A percentile compares a stretch with the other conserved stretches of the same genome.
Evolutionary conservation across 352 stramenopile species (phyloP).

Genomic region (Phytophthora quininea): DNA sequence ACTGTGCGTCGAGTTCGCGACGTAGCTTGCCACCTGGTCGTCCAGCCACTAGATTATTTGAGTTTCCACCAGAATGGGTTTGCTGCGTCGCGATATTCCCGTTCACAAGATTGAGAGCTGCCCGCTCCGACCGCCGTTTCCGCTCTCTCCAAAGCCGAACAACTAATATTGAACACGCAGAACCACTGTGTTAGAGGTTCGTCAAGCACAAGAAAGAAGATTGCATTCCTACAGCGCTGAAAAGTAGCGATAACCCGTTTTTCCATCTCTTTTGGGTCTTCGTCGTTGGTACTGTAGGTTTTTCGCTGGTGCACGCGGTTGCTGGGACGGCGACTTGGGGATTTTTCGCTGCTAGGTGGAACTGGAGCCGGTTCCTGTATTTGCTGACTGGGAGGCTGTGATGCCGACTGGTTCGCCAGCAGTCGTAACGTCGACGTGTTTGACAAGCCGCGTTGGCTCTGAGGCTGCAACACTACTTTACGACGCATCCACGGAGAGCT

Average conservation of each 20-base stretch:
- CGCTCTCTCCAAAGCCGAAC: conserved; percentile 68
- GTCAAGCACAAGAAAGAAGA: neutral
- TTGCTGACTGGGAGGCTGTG: conserved; percentile 9
- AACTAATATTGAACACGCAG: conserved; percentile 31
- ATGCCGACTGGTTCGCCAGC: conserved; percentile 3
- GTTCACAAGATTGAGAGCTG: conserved; percentile 59
- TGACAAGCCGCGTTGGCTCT: conserved; percentile 27
- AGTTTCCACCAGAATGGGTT: conserved; percentile 9
- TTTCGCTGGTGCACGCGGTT: conserved; percentile 14
- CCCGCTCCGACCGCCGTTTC: conserved; percentile 51
- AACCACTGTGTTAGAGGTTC: neutral
- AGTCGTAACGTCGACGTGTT: conserved; percentile 18
- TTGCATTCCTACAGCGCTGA: conserved; percentile 47
- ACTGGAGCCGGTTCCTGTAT: conserved; percentile 9
- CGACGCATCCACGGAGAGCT: conserved; percentile 61
- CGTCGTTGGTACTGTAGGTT: neutral
- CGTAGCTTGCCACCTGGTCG: conserved; percentile 50
- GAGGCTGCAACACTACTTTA: conserved; percentile 59
- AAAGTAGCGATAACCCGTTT: conserved; percentile 57
- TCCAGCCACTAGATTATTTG: conserved; percentile 12
- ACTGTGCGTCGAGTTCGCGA: conserved; percentile 60
- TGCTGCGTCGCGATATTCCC: conserved; percentile 27
- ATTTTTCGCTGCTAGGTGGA: neutral
- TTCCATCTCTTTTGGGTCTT: conserved; percentile 20
- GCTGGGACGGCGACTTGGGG: neutral